Percentiles rank a stretch among this genome's conserved stretches.
Conservation (phyloP, 805 yeast species). For the Saccharomycopsis javanensis region DNA sequence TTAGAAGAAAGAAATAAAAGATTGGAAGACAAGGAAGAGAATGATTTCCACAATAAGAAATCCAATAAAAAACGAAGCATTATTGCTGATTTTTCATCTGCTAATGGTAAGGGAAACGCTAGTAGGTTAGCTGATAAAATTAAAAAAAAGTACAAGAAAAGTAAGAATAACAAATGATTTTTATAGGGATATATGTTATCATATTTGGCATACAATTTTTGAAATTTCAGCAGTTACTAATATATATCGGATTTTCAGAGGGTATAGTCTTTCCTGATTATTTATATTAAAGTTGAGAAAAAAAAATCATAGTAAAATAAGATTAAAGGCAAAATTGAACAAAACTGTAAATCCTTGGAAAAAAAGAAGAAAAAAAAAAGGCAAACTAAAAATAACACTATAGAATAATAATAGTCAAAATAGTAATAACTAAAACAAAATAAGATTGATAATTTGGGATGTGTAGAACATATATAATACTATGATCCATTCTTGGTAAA, state of each 20-base stretch:
- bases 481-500: not conserved
- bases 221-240: no score
- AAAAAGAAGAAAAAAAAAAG: not conserved
- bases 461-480: not conserved
- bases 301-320: not conserved
- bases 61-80: slow-evolving; percentile 1
- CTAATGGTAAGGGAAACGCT: not conserved
- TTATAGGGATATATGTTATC: no score
- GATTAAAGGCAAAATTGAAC: not conserved
- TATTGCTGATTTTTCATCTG: not conserved
- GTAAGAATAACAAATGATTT: not conserved
- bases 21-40: slow-evolving; percentile 3
- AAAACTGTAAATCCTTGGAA: not conserved
- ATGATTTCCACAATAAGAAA: not conserved
- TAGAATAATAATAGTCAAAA: no score
- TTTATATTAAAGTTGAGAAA: not conserved
- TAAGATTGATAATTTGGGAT: not conserved
- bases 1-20: slow-evolving; percentile 60
- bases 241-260: no score
- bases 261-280: not conserved
- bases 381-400: no score
- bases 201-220: no score
- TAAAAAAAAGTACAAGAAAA: slow-evolving; percentile 12
- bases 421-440: no score
- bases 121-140: slow-evolving; percentile 10